phyloP scores from a whole-genome alignment of 2,329 filamentous ascomycete species.

The Cladophialophora immunda region DNA sequence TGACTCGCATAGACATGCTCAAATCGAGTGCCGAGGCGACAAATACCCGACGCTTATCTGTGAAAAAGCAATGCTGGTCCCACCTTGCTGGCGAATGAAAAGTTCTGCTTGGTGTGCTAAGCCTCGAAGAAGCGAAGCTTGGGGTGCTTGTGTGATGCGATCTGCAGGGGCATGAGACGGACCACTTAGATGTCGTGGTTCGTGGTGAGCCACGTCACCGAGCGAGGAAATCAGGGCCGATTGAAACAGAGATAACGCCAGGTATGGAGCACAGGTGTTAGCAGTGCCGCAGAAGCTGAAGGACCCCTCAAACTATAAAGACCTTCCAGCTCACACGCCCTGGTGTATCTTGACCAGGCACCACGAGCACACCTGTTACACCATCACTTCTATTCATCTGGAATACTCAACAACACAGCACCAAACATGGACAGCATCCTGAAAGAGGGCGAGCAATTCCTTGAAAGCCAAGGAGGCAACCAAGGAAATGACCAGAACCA shows the following conservation, averaged over 20 bases:
- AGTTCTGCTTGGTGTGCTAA: neutral
- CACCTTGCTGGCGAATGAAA: neutral
- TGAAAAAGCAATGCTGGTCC: neutral
- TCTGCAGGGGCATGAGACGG: neutral
- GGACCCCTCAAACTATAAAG: neutral
- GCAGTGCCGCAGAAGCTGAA: neutral
- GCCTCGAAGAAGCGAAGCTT: slow-evolving; percentile 19
- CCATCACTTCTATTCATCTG: neutral
- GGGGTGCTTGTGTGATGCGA: slow-evolving; percentile 17
- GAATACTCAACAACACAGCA: neutral
- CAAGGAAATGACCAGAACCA: slow-evolving; percentile 1
- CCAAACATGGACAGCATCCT: slow-evolving; percentile 8
- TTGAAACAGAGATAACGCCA: neutral
- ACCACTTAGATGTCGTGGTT: neutral
- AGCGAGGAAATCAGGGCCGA: neutral
- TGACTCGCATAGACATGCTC: slow-evolving; percentile 2
- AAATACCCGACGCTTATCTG: neutral
- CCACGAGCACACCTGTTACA: neutral
- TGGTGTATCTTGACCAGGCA: neutral
- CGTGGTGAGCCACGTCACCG: slow-evolving; percentile 8
- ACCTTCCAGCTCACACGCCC: neutral
- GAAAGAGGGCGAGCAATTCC: slow-evolving; percentile 14
- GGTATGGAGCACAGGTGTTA: neutral
- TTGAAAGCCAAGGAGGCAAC: slow-evolving; percentile 6
- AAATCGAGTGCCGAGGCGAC: neutral